phyloP scores from a whole-genome alignment of 768 basidiomycete genomes.

The Fibroporia radiculosa region DNA sequence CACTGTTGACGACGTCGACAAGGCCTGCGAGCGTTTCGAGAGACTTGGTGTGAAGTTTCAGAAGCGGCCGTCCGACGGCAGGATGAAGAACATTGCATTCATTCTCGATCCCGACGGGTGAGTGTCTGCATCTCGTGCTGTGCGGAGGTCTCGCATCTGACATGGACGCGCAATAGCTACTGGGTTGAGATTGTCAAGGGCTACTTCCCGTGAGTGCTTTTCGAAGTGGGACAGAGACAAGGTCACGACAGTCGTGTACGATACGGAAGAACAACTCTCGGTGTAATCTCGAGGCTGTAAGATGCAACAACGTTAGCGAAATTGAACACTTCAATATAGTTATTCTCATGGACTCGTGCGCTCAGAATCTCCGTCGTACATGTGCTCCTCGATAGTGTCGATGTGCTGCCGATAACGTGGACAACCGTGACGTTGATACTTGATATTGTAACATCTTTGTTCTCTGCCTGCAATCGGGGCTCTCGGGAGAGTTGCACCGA shows the following conservation, averaged over 20 bases:
- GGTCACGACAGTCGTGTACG: not conserved
- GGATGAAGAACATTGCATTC: slow-evolving; percentile 81
- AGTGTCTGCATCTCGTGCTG: slow-evolving; percentile 4
- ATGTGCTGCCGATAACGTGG: no score
- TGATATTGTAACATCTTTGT: no score
- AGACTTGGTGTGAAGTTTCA: slow-evolving; percentile 75
- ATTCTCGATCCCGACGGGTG: slow-evolving; percentile 82
- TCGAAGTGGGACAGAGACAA: not conserved
- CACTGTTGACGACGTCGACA: slow-evolving; percentile 73
- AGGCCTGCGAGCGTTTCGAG: slow-evolving; percentile 80
- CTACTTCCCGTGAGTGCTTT: slow-evolving; percentile 1
- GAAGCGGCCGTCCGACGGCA: slow-evolving; percentile 81
- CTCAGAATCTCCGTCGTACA: no score
- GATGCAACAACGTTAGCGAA: no score
- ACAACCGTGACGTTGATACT: no score
- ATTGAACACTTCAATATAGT: no score
- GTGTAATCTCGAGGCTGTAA: not conserved
- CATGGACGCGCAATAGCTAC: slow-evolving; percentile 30
- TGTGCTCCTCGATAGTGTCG: no score
- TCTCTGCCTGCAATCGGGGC: no score
- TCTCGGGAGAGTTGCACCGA: no score
- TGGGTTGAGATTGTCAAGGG: slow-evolving; percentile 47
- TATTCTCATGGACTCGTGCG: no score
- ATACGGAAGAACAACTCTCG: not conserved
- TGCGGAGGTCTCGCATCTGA: slow-evolving; percentile 1